A percentile compares a stretch with the other conserved stretches of the same genome.
Conservation (phyloP, 2,329 filamentous ascomycete species). For the Penicillium sp. region DNA sequence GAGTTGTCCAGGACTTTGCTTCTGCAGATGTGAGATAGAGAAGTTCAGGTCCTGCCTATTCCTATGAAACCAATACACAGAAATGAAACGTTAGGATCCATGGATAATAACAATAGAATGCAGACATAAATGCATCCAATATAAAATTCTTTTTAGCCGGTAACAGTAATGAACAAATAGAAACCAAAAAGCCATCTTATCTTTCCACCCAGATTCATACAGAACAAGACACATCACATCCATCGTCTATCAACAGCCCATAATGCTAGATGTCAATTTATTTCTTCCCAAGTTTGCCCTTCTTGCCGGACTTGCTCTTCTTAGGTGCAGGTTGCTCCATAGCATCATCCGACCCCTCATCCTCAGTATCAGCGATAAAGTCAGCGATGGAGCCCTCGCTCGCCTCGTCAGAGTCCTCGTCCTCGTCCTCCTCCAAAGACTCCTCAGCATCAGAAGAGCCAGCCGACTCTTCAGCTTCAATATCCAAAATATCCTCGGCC, state of each 20-base stretch:
- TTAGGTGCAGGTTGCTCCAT: conserved; percentile 33
- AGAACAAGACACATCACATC: conserved; percentile 13
- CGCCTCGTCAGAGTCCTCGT: conserved; percentile 62
- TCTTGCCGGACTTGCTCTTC: conserved; percentile 37
- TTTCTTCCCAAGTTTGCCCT: conserved; percentile 36
- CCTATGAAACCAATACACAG: not conserved
- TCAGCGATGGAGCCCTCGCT: conserved; percentile 53
- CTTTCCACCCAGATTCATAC: conserved; percentile 6
- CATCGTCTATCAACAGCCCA: conserved; percentile 3
- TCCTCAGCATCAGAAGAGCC: conserved; percentile 47
- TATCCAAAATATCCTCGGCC: conserved; percentile 43
- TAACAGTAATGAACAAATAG: conserved; percentile 14
- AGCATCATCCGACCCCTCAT: conserved; percentile 38
- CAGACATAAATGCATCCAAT: conserved; percentile 17
- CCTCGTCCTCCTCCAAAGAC: conserved; percentile 60
- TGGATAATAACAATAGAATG: conserved; percentile 7
- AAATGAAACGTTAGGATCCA: not conserved
- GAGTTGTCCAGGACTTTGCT: no score
- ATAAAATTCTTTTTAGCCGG: conserved; percentile 17
- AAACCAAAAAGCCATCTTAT: conserved; percentile 20
- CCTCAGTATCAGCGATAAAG: conserved; percentile 50
- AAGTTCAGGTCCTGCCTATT: no score
- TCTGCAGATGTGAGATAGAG: no score
- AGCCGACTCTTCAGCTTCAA: conserved; percentile 45
- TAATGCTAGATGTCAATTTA: conserved; percentile 15